Evolutionary conservation across 2,329 filamentous ascomycete genomes (phyloP), one percentile per base, ranked within the genome.

Genomic region (Trichoderma harzianum): DNA sequence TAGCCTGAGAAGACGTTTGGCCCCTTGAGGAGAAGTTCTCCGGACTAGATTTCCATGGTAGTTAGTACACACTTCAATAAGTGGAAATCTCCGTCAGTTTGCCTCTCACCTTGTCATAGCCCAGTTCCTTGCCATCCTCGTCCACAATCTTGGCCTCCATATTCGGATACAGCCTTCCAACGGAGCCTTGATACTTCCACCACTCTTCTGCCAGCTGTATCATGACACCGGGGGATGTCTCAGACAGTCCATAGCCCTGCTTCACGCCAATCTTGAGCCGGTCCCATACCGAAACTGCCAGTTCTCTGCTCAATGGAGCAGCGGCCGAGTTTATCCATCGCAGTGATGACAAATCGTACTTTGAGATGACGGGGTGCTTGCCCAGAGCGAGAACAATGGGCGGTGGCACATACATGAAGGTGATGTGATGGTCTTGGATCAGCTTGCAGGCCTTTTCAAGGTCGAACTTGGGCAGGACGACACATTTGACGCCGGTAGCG

Each of bases 181-280:
- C 93, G 0, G 92, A 91, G 24, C 94, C 95, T 76, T 95, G 90
- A 61, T 88, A 89, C 64, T 86, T 89, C 73, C 89, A 84, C 93
- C 94, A 98, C 75, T 93, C 91, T 43, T 89, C 88, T 85, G 93
- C 91, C 8, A 86, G 83, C 81, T 94, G 93, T 11, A 89, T 89
- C 76, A 94, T 91, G 0, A 93, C 93, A 0, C 90, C 92, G 0
- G 95, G 94, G 30, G 91, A 91, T 16, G 94, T 97, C 83, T 98
- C 95, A 6, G 91, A 94, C 6, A 98, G 86, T 0, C 95, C 95
- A 78, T 97, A 98, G 21, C 93, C 95, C 82, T 98, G 95, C 85
- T 97, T 98, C 73, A 97, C 90, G 2, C 91, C 91, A 24, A 97
- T 86, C 66, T 90, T 90, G 72, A 96, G 88, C 8, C 94, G 89